Percentiles rank a stretch among this genome's conserved stretches.
These are phyloP conservation scores for Sphagnum contortum DNA, from an alignment of 225 moss, liverwort and hornwort species.

Conservation along the genomic window DNA sequence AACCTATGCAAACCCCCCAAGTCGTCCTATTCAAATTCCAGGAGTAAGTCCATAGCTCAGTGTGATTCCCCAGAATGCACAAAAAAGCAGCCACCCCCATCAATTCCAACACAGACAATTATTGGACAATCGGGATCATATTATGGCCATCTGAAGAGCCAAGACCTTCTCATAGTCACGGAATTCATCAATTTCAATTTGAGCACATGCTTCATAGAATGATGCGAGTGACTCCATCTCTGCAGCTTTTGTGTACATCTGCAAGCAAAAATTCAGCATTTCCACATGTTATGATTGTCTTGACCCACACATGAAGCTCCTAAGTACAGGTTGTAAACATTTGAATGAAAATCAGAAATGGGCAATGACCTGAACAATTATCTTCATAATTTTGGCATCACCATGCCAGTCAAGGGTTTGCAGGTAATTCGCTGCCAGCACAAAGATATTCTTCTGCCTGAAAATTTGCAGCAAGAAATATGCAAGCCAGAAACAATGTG, in stretches of 20 bases:
- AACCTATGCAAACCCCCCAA: too few species aligned
- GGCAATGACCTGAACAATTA: constrained; percentile 66
- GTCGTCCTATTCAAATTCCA: too few species aligned
- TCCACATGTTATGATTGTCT: neutral
- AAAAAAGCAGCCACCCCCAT: too few species aligned
- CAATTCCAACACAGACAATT: too few species aligned
- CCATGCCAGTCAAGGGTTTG: constrained; percentile 88
- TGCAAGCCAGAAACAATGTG: neutral
- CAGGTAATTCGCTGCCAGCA: constrained; percentile 82
- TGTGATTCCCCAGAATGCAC: too few species aligned
- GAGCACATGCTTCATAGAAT: constrained; percentile 88
- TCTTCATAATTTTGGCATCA: constrained; percentile 72
- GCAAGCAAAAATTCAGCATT: constrained; percentile 4
- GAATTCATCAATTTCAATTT: constrained; percentile 86
- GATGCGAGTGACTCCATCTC: constrained; percentile 82
- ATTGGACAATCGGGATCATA: too few species aligned
- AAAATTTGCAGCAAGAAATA: neutral
- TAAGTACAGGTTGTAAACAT: too few species aligned
- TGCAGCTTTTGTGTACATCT: constrained; percentile 94
- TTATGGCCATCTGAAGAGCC: too few species aligned
- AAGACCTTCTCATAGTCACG: constrained; percentile 79
- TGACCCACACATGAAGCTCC: too few species aligned
- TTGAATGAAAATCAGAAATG: too few species aligned
- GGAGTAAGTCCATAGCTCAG: too few species aligned
- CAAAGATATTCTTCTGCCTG: constrained; percentile 82